Conservation (phyloP, 176 grass and related monocot genomes). For the maize (Zea mays) region Zm-B73-REFERENCE-NAM-5.0 NC_050101.1:171499501-171500000, state of each 20-base stretch:
- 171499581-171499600: conserved; percentile 46
- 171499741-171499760: conserved; percentile 66
- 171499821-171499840: conserved; percentile 61
- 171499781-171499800: conserved; percentile 75
- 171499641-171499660: conserved; percentile 59
- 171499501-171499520: conserved; percentile 54
- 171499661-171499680: conserved; percentile 60
- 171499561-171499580: conserved; percentile 68
- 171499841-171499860: conserved; percentile 62
- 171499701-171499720: conserved; percentile 52
- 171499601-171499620: conserved; percentile 52
- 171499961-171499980: conserved; percentile 71
- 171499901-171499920: conserved; percentile 65
- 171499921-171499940: conserved; percentile 61
- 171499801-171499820: conserved; percentile 60
- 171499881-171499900: conserved; percentile 77
- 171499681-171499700: conserved; percentile 68
- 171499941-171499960: conserved; percentile 56
- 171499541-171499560: conserved; percentile 63
- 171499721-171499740: conserved; percentile 62
- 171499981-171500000: conserved; percentile 73
- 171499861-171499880: conserved; percentile 64
- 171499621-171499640: conserved; percentile 48
- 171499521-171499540: conserved; percentile 64
- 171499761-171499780: conserved; percentile 66